Conservation (phyloP, 176 grass and related monocot species). For the Cenchrus fungigraminus region DNA sequence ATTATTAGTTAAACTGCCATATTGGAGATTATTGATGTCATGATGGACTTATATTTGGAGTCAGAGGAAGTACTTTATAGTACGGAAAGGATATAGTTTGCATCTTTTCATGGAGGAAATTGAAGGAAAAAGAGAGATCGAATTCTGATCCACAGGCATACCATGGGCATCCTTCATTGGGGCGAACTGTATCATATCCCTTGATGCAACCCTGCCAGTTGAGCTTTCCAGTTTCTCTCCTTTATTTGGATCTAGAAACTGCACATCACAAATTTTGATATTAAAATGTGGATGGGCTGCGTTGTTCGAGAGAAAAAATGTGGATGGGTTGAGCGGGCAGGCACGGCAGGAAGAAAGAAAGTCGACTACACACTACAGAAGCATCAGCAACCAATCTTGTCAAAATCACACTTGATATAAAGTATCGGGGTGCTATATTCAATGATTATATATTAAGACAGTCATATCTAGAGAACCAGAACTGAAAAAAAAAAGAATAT, state of each 20-base stretch:
- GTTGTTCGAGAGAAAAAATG: neutral
- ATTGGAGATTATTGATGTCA: neutral
- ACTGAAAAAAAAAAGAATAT: no score
- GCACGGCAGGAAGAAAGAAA: neutral
- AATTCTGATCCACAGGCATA: conserved; percentile 45
- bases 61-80: neutral
- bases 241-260: conserved; percentile 98
- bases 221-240: conserved; percentile 88
- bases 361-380: neutral
- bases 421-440: neutral
- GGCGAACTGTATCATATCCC: conserved; percentile 95
- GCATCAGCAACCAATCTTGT: conserved; percentile 20
- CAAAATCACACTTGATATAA: neutral
- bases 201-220: conserved; percentile 77
- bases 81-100: neutral
- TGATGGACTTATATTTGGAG: neutral
- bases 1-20: conserved; percentile 1
- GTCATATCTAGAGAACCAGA: no score
- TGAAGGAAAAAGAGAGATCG: neutral
- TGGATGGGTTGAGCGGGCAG: neutral
- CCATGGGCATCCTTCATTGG: conserved; percentile 80
- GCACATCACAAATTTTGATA: conserved; percentile 35
- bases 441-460: neutral
- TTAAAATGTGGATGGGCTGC: conserved; percentile 5
- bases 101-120: neutral